A percentile compares a stretch with the other conserved stretches of the same genome.
These are phyloP conservation scores for Kuraishia capsulata DNA, from an alignment of 805 yeast genomes.

Conservation along the genomic window DNA sequence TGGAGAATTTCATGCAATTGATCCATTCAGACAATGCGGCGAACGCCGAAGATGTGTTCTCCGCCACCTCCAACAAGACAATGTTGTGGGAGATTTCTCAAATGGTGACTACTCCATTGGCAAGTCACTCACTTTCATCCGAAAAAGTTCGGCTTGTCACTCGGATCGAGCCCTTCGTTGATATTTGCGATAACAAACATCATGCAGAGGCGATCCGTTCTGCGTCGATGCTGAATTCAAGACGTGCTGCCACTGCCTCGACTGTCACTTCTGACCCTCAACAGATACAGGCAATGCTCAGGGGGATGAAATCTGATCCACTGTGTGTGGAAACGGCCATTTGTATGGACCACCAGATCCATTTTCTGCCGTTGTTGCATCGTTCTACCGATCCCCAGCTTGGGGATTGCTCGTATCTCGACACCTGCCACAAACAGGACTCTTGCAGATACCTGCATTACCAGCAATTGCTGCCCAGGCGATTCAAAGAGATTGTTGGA, in stretches of 20 bases:
- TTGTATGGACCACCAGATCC: constrained; percentile 30
- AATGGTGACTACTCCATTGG: constrained; percentile 19
- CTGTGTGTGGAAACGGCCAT: neutral
- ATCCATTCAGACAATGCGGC: too few species aligned
- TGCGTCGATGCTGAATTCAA: too few species aligned
- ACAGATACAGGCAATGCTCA: constrained; percentile 1
- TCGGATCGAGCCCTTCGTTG: constrained; percentile 31
- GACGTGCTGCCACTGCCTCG: too few species aligned
- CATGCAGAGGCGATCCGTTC: neutral
- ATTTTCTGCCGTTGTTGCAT: constrained; percentile 46
- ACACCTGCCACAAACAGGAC: constrained; percentile 78
- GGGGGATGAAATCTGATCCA: neutral
- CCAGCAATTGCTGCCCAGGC: constrained; percentile 34
- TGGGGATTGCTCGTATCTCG: constrained; percentile 92
- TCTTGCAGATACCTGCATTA: constrained; percentile 80
- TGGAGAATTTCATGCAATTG: too few species aligned
- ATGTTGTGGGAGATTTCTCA: constrained; percentile 16
- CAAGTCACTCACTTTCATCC: constrained; percentile 28
- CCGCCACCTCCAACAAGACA: constrained; percentile 16
- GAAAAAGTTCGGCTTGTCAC: constrained; percentile 31
- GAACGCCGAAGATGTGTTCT: constrained; percentile 8
- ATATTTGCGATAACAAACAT: constrained; percentile 34
- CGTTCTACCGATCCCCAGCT: constrained; percentile 56
- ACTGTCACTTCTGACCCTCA: too few species aligned
- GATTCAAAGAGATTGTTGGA: constrained; percentile 3